Conservation (phyloP, 2,329 filamentous ascomycete genomes). For the Helicocarpus griseus region DNA sequence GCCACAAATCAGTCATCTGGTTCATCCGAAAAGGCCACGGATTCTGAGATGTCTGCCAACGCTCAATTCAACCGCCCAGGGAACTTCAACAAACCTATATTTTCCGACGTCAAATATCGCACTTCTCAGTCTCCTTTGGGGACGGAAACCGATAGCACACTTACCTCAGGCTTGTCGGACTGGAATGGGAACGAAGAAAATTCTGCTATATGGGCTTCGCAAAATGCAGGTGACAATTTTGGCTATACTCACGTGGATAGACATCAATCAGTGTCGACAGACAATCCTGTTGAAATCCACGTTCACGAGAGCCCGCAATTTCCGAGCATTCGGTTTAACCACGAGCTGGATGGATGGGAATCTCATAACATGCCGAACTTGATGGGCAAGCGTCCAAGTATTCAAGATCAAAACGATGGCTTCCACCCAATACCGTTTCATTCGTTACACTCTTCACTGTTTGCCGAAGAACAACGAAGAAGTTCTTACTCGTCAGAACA, state of each 20-base stretch:
- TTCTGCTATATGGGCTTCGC: neutral
- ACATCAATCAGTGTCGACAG: neutral
- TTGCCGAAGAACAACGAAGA: conserved; percentile 18
- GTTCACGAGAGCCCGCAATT: neutral
- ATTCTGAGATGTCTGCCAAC: neutral
- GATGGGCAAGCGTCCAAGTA: neutral
- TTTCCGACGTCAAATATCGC: neutral
- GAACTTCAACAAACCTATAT: neutral
- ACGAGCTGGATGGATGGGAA: conserved; percentile 2
- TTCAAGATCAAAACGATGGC: conserved; percentile 5
- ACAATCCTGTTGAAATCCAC: neutral
- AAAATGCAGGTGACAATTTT: neutral
- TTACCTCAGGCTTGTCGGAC: neutral
- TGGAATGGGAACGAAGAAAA: neutral
- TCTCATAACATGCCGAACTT: conserved; percentile 5
- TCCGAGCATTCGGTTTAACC: neutral
- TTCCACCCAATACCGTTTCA: conserved; percentile 26
- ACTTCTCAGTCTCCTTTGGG: neutral
- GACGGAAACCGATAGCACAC: neutral
- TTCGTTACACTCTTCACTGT: conserved; percentile 22
- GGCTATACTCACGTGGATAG: neutral
- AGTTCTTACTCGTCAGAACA: conserved; percentile 28
- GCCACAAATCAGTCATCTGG: neutral
- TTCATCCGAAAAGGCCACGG: neutral
- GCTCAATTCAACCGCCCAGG: neutral